A percentile compares a stretch with the other conserved stretches of the same genome.
phyloP scores from a whole-genome alignment of 345 rosid genomes.

The Rhizophora mangle region DNA sequence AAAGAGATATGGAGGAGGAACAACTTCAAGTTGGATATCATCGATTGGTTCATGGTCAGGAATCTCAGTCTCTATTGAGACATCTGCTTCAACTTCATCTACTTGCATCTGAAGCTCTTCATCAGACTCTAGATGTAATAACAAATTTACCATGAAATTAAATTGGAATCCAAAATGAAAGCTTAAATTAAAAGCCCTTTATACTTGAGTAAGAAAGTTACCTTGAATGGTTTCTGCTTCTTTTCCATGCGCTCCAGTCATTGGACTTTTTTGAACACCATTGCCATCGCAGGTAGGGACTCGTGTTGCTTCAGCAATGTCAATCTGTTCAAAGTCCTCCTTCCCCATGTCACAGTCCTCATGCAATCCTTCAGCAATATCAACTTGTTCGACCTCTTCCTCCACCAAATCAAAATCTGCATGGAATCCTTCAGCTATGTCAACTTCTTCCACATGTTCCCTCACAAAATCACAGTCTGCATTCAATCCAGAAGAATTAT shows the following conservation, averaged over 20 bases:
- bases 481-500: conserved; percentile 4
- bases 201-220: conserved; percentile 38
- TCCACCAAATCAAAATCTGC: conserved; percentile 4
- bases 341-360: too few relatives aligned
- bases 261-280: conserved; percentile 24
- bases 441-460: neutral
- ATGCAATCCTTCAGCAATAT: neutral
- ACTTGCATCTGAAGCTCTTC: conserved; percentile 39
- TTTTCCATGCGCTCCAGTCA: conserved; percentile 9
- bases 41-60: conserved; percentile 69
- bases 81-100: conserved; percentile 63
- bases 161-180: conserved; percentile 4
- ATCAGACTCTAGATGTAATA: conserved; percentile 30
- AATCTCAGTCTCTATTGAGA: conserved; percentile 84
- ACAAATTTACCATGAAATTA: neutral
- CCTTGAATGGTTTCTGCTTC: conserved; percentile 41
- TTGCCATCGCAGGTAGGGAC: conserved; percentile 7
- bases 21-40: conserved; percentile 36
- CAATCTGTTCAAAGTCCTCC: too few relatives aligned
- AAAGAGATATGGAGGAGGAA: conserved; percentile 21
- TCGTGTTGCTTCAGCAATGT: conserved; percentile 16
- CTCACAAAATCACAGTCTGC: neutral
- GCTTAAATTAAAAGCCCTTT: conserved; percentile 33
- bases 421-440: too few relatives aligned
- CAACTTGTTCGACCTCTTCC: conserved; percentile 24